Conservation (phyloP, 1,284 basidiomycete species). For the Ustilago hordei region DNA sequence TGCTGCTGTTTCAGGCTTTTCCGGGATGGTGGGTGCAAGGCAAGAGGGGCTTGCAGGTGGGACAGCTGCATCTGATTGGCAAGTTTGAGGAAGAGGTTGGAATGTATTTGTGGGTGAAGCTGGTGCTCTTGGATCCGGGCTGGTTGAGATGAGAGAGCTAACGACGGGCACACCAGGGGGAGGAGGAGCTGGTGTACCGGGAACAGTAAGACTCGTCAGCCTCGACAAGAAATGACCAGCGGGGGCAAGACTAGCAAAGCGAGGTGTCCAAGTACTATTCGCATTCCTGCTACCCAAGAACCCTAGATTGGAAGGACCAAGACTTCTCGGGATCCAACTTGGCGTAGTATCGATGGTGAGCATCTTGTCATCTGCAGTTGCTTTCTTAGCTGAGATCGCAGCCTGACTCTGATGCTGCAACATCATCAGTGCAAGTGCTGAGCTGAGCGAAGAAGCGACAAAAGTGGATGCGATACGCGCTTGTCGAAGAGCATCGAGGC, state of each 20-base stretch:
- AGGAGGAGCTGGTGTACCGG: conserved; percentile 27
- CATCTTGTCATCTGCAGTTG: conserved; percentile 1
- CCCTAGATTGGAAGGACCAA: conserved; percentile 21
- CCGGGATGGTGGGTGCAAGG: conserved; percentile 11
- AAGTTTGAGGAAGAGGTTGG: conserved; percentile 13
- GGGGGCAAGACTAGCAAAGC: conserved; percentile 58
- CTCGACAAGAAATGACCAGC: conserved; percentile 59
- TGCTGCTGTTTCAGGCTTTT: conserved; percentile 8
- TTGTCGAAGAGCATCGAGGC: conserved; percentile 8
- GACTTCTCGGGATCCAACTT: conserved; percentile 37
- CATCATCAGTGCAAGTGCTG: conserved; percentile 47
- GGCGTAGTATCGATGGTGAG: conserved; percentile 44
- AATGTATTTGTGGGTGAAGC: conserved; percentile 14
- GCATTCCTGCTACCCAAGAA: conserved; percentile 22
- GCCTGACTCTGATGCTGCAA: conserved; percentile 42
- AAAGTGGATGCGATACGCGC: conserved; percentile 52
- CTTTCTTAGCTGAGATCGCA: conserved; percentile 18
- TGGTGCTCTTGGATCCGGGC: conserved; percentile 18
- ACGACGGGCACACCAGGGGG: conserved; percentile 3
- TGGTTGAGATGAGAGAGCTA: conserved; percentile 11
- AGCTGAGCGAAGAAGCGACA: conserved; percentile 48
- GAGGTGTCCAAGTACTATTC: conserved; percentile 6
- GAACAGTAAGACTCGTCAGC: conserved; percentile 54
- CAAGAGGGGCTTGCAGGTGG: conserved; percentile 1
- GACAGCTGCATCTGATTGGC: conserved; percentile 1